Base-by-base conservation (phyloP, 371 early-diverging fungal species). In the Haplosporangium sp. region DNA sequence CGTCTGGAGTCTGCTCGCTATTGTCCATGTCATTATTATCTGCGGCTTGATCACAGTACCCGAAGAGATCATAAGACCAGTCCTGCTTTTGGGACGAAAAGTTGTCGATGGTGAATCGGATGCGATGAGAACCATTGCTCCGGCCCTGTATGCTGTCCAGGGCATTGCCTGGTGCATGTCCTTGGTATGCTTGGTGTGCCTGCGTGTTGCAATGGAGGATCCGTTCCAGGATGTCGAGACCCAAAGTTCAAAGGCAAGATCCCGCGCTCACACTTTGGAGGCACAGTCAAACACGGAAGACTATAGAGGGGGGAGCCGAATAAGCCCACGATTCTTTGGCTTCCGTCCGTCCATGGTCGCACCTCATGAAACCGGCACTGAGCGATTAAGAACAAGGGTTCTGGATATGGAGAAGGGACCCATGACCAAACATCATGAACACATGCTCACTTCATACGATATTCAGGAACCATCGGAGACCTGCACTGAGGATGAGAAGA, bases 271-370 rank as follows among this genome's bases (percentile, higher is more conserved):
- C 48, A 45, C 55, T 2, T 11, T 59, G 20, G 46, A 42, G 13
- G 9, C 50, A 42, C 40, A 18, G 3, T 18, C 53, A 29, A 62
- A 23, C 29, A 20, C n/a, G 21, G 51, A 46, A 18, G 52, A 47
- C 37, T 13, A 37, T 54, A 59, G 42, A 52, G 38, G 54, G 43
- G 20, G 18, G 10, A 55, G 43, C 18, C 40, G 61, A 18, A 51
- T 46, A 48, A 72, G 50, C 56, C 73, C 66, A n/a, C 67, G 67
- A 16, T 21, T 65, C n/a, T 58, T 73, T 23, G 67, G 67, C 41
- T 66, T 64, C 43, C 59, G 74, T 13, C 74, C 62, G 41, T 64
- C 74, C 20, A 46, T 63, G 20, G 64, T 74, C 37, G 54, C 68
- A 36, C 74, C 74, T 6, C 16, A 61, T 23, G 51, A 21, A n/a